phyloP scores from a whole-genome alignment of 129 eudicot species.

The Flaveria bidentis region DNA sequence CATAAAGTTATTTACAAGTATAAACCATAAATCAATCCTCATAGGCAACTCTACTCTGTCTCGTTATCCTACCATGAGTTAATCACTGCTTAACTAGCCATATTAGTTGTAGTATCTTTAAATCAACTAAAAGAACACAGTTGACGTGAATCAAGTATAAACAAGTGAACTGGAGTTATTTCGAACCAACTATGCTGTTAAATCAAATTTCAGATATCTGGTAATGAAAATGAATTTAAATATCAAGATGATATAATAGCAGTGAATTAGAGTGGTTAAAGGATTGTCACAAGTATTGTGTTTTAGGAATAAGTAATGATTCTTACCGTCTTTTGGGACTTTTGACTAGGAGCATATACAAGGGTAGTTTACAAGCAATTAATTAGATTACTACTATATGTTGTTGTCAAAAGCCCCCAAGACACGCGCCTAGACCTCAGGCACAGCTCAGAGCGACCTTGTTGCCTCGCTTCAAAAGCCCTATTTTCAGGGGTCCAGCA shows the following conservation, averaged over 20 bases:
- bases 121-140: slow-evolving; percentile 19
- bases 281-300: too few species aligned
- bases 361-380: too few species aligned
- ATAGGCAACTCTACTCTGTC: slow-evolving; percentile 22
- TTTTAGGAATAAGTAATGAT: too few species aligned
- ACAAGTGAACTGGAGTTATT: neutral
- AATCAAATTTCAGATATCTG: slow-evolving; percentile 1
- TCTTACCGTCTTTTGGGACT: too few species aligned
- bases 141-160: neutral
- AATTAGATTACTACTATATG: too few species aligned
- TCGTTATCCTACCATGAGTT: neutral
- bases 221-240: neutral
- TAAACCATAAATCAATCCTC: slow-evolving; percentile 17
- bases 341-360: too few species aligned
- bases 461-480: too few species aligned
- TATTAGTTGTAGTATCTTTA: slow-evolving; percentile 21
- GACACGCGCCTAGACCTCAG: too few species aligned
- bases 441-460: too few species aligned
- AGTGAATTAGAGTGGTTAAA: neutral
- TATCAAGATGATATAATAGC: neutral
- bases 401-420: too few species aligned
- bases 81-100: slow-evolving; percentile 27
- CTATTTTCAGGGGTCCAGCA: too few species aligned
- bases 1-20: slow-evolving; percentile 16
- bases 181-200: neutral